Evolutionary conservation across 345 rosid genomes (phyloP).

Genomic region (Psidium guajava): DNA sequence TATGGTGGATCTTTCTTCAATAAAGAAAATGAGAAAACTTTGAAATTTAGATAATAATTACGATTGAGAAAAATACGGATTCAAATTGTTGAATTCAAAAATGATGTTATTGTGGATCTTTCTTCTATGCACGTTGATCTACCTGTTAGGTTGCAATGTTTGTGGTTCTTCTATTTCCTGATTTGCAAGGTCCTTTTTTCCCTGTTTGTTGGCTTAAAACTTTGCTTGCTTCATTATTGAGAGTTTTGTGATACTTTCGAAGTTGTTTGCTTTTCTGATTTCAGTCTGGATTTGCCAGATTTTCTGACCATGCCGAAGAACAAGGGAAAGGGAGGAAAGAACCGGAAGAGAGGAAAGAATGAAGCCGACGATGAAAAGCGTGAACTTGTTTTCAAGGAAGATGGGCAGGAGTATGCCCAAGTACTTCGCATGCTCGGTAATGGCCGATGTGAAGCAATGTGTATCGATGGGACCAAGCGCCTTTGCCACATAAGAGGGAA

Average conservation of each 20-base stretch:
- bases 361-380: neutral
- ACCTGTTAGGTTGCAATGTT: neutral
- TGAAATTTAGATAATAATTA: neutral
- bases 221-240: neutral
- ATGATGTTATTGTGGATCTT: neutral
- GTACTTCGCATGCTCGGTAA: slow-evolving; percentile 1
- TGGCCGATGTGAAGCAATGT: neutral
- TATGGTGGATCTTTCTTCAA: neutral
- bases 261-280: neutral
- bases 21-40: neutral
- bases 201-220: neutral
- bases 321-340: slow-evolving; percentile 3
- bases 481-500: neutral
- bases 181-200: neutral
- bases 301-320: neutral
- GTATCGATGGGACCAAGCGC: slow-evolving; percentile 1
- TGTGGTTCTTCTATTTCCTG: neutral
- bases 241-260: neutral
- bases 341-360: slow-evolving; percentile 1
- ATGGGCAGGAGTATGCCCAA: slow-evolving; percentile 1
- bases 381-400: slow-evolving; percentile 1
- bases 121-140: neutral
- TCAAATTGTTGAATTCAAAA: neutral
- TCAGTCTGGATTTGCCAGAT: neutral
- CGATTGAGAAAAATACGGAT: neutral